Evolutionary conservation across 2,329 filamentous ascomycete species (phyloP), one percentile per base, ranked within the genome.

Genomic region (Fusarium chuoi): DNA sequence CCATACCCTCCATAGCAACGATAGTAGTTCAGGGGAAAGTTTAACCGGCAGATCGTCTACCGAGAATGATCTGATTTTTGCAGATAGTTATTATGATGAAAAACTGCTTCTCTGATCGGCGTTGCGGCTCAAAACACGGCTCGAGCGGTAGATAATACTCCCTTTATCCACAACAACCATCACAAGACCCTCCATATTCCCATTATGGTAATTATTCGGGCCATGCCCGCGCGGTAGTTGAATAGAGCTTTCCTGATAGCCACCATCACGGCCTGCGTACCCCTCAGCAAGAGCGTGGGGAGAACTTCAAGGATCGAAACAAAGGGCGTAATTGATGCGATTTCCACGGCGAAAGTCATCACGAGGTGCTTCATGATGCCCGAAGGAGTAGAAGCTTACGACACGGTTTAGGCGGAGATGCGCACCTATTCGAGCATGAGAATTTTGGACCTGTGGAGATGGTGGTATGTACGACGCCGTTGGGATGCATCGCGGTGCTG

Each of bases 101-200:
- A 24, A 0, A 6, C 6, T 20, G 7, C 28, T 33, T 7, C 9
- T 24, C 7, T 2, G 11, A 36, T 26, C 33, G 15, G 15, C 13
- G 14, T 26, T 17, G 13, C 7, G 24, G 24, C 20, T 38, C 9
- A 22, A 38, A 54, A 22, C 33, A 38, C 18, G 30, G 14, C 18
- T 9, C 33, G 7, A 17, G 18, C n/a, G 33, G 33, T 26, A 52
- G n/a, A 52, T 26, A 9, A 26, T 22, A 22, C 13, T 38, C n/a
- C 17, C 10, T 18, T 11, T 5, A 11, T 14, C 49, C n/a, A 14
- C 18, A 11, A 36, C 33, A 22, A 17, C 10, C 14, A 6, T 38
- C 49, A 54, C 5, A 12, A 54, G 33, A 22, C 49, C 49, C 10
- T 22, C 33, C 33, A 38, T 13, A 17, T 17, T 38, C 33, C 33